A percentile compares a stretch with the other conserved stretches of the same genome.
These are phyloP conservation scores for Tolypocladium cylindrosporum DNA, from an alignment of 2,329 filamentous ascomycete genomes.

Conservation along the genomic window DNA sequence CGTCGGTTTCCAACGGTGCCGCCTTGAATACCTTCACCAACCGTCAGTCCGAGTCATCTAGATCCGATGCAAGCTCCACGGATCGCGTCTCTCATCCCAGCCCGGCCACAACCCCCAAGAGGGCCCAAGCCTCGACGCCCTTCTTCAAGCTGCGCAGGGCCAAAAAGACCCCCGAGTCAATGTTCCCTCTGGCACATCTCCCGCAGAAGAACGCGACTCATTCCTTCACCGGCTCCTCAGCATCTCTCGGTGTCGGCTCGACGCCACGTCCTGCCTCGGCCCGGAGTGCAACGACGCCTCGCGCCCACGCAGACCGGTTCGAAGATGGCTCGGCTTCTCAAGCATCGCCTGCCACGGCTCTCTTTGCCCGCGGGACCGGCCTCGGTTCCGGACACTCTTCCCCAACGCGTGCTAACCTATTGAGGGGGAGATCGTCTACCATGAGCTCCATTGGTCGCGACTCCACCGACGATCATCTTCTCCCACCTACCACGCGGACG, in stretches of 20 bases:
- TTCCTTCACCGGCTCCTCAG: conserved; percentile 27
- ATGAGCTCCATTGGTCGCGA: conserved; percentile 71
- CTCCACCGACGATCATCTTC: conserved; percentile 60
- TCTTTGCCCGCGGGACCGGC: conserved; percentile 27
- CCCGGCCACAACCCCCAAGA: conserved; percentile 50
- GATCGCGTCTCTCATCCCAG: conserved; percentile 52
- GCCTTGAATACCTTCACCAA: conserved; percentile 40
- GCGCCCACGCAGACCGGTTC: conserved; percentile 11
- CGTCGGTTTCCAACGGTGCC: conserved; percentile 16
- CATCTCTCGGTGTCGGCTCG: conserved; percentile 26
- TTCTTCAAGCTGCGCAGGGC: conserved; percentile 77
- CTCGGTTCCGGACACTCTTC: conserved; percentile 56
- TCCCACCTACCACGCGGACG: conserved; percentile 59
- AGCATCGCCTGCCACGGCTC: conserved; percentile 35
- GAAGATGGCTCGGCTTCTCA: conserved; percentile 6
- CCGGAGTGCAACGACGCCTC: conserved; percentile 17
- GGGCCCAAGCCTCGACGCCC: conserved; percentile 52
- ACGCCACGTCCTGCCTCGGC: conserved; percentile 26
- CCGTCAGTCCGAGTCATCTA: conserved; percentile 62
- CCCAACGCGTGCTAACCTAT: conserved; percentile 48
- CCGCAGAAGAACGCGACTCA: conserved; percentile 50
- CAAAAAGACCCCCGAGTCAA: conserved; percentile 60
- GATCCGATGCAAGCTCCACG: conserved; percentile 74
- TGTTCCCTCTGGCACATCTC: conserved; percentile 82
- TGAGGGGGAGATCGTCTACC: conserved; percentile 77